Evolutionary conservation across 345 rosid genomes (phyloP), one percentile per base, ranked within the genome.

Genomic region (Lepidium aucheri): DNA sequence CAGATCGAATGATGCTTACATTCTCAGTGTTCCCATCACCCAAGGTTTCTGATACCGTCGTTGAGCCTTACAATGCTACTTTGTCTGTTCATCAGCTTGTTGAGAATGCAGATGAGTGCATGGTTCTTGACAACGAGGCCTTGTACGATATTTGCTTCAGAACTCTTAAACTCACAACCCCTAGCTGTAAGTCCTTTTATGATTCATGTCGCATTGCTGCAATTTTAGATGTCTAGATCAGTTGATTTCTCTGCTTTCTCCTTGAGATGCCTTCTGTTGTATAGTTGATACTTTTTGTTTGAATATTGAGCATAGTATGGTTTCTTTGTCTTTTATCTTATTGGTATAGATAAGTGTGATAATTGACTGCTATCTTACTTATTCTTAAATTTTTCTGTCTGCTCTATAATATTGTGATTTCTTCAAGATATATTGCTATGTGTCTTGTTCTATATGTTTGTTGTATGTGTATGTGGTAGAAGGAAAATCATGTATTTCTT

Each of bases 21-120:
- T 70, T 70, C 63, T 70, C 74, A 5, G 73, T 69, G 40, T 69
- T 83, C 13, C 86, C 86, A 2, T 80, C 86, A 49, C 86, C 84
- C 16, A 78, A 78, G 74, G 85, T 83, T 17, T 70, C 74, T 60
- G 74, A 70, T 4, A 70, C 74, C 15, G 74, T 70, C 7, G 74
- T 70, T 49, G 74, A 70, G 53, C 74, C 74, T 16, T 70, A 70
- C 46, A 70, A 70, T 7, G 74, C 74, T 36, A 70, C 74, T 5
- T 54, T 70, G 10, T 70, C 74, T 30, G 74, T 70, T 43, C 74
- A 70, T 13, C 74, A 70, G 55, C 74, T 70, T 32, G 74, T 70
- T 40, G 74, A 70, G 53, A 70, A 70, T 35, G 74, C 74, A 2
- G 74, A 70, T 57, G 74, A 70, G 68, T 70, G 74, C 41, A 70